Conservation (phyloP, 1,284 basidiomycete species). For the Cutaneotrichosporon sp. region DNA sequence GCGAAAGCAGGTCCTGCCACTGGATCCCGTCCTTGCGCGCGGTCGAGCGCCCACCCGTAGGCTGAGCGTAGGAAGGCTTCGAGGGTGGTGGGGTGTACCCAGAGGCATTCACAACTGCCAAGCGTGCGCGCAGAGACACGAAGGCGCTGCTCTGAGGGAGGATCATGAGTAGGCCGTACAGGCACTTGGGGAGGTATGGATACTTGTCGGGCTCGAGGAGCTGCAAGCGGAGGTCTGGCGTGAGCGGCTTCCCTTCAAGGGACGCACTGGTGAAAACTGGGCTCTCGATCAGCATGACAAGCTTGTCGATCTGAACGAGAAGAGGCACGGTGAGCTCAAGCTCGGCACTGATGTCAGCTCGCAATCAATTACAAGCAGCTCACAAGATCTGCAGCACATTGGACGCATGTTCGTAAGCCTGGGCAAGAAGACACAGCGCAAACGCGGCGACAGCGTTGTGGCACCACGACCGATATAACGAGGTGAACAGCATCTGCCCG, state of each 20-base stretch:
- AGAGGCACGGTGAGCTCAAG: slow-evolving; percentile 93
- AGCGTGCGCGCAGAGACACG: slow-evolving; percentile 85
- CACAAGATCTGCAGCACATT: slow-evolving; percentile 96
- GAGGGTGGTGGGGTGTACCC: slow-evolving; percentile 70
- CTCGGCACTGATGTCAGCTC: slow-evolving; percentile 68
- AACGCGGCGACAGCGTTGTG: slow-evolving; percentile 97
- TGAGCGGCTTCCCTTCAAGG: not conserved
- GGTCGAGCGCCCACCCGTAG: slow-evolving; percentile 63
- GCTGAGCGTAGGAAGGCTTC: slow-evolving; percentile 39
- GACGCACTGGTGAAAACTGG: slow-evolving; percentile 92
- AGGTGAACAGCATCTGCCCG: slow-evolving; percentile 84
- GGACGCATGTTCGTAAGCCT: slow-evolving; percentile 98
- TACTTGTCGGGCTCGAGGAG: slow-evolving; percentile 95
- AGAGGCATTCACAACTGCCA: slow-evolving; percentile 91
- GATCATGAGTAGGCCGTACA: slow-evolving; percentile 96
- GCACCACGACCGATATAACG: slow-evolving; percentile 95
- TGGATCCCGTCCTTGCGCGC: slow-evolving; percentile 81
- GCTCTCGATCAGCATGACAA: slow-evolving; percentile 96
- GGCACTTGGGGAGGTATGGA: slow-evolving; percentile 93
- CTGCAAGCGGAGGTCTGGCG: slow-evolving; percentile 85
- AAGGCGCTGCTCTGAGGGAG: slow-evolving; percentile 97
- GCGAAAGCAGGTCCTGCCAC: slow-evolving; percentile 84
- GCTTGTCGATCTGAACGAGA: slow-evolving; percentile 95
- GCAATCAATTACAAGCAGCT: slow-evolving; percentile 37
- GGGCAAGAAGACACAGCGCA: slow-evolving; percentile 89